Evolutionary conservation across 2,329 filamentous ascomycete genomes (phyloP).

Genomic region (Pseudocercospora pini-densiflorae): DNA sequence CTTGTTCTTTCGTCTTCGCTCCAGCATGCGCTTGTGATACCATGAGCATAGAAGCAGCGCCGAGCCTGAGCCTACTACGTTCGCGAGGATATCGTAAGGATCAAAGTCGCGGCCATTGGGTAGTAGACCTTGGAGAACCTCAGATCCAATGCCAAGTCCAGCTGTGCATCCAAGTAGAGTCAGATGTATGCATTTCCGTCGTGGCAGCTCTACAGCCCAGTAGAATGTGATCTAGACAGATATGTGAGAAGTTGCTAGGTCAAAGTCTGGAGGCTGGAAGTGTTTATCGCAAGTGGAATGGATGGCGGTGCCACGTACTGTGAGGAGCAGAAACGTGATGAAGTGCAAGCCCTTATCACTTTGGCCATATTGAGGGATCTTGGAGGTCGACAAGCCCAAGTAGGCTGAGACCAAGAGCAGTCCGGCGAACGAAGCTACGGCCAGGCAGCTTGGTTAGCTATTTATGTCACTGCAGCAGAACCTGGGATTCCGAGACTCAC

Average conservation of each 20-base stretch:
- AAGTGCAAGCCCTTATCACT: constrained; percentile 87
- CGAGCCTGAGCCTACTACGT: constrained; percentile 75
- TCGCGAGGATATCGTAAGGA: constrained; percentile 83
- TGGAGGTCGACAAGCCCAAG: constrained; percentile 70
- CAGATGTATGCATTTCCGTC: constrained; percentile 81
- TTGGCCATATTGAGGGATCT: constrained; percentile 66
- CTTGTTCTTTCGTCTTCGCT: constrained; percentile 76
- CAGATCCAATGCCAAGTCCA: constrained; percentile 72
- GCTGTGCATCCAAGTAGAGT: constrained; percentile 81
- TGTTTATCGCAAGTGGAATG: not conserved
- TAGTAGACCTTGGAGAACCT: constrained; percentile 75
- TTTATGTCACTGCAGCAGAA: constrained; percentile 6
- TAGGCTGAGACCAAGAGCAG: constrained; percentile 75
- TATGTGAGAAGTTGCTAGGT: not conserved
- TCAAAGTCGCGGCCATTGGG: constrained; percentile 68
- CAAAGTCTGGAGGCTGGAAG: not conserved
- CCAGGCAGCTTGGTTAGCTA: constrained; percentile 18
- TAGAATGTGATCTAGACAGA: constrained; percentile 66
- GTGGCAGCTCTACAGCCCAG: constrained; percentile 92
- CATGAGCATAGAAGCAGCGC: constrained; percentile 78
- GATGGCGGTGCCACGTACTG: constrained; percentile 51
- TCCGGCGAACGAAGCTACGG: constrained; percentile 54
- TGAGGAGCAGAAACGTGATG: constrained; percentile 87
- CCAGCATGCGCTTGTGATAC: constrained; percentile 96
- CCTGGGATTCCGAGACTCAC: constrained; percentile 55